These are phyloP conservation scores for Lactuca saligna DNA, from an alignment of 129 eudicot genomes.

Conservation along the genomic window DNA sequence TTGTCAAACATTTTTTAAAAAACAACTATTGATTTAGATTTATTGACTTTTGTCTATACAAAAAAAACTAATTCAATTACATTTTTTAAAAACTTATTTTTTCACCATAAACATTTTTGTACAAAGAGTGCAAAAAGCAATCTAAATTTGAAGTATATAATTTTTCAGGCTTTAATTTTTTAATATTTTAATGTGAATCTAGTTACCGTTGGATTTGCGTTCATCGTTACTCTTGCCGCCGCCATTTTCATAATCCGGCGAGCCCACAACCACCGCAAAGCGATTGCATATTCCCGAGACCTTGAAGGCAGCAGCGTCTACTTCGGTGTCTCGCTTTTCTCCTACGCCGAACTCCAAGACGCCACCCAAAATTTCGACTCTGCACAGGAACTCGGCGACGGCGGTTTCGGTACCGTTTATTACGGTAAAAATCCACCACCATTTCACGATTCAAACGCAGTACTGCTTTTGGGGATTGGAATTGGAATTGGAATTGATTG, in stretches of 20 bases:
- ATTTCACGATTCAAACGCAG: neutral
- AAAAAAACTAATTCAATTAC: too few relatives aligned
- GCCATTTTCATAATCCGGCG: slow-evolving; percentile 25
- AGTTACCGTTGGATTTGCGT: slow-evolving; percentile 16
- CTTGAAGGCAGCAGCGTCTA: slow-evolving; percentile 35
- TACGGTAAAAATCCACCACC: slow-evolving; percentile 36
- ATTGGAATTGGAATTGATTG: neutral
- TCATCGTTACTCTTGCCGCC: slow-evolving; percentile 18
- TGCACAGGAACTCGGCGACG: slow-evolving; percentile 56
- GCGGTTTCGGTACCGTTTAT: slow-evolving; percentile 70
- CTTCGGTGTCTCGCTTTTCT: slow-evolving; percentile 55
- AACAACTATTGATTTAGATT: too few relatives aligned
- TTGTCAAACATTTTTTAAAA: too few relatives aligned
- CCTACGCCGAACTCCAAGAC: slow-evolving; percentile 57
- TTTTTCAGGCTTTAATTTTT: neutral
- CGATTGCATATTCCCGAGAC: slow-evolving; percentile 37
- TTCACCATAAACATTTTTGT: too few relatives aligned
- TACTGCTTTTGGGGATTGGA: neutral
- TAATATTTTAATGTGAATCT: neutral
- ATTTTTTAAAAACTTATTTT: too few relatives aligned
- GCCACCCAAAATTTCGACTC: slow-evolving; percentile 60
- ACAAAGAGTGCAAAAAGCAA: too few relatives aligned
- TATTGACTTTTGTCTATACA: too few relatives aligned
- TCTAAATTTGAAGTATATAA: too few relatives aligned
- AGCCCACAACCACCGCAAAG: slow-evolving; percentile 25